Evolutionary conservation across 495 filamentous ascomycete genomes (phyloP), one percentile per base, ranked within the genome.

Genomic region (Penicillium waksmanii): DNA sequence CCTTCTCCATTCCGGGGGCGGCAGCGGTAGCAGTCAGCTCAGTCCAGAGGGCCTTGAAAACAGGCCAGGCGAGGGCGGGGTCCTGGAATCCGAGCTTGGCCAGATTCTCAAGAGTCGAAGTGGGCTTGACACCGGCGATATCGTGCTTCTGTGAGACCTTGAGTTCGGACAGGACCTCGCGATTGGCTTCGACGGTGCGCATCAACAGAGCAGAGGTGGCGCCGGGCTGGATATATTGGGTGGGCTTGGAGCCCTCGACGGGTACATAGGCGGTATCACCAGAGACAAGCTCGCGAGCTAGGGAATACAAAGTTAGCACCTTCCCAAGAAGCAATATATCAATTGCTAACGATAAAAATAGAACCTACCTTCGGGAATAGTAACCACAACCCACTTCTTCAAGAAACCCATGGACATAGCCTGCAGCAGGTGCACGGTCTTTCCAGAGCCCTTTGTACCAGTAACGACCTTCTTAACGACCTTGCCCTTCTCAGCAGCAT

Each of bases 321-420:
- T 58, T 56, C 34, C 47, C 13, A 17, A 51, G 21, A 44, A 23
- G 35, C 42, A 31, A 21, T 3, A n/a, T n/a, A n/a, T 17, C 0
- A 18, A 44, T 7, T n/a, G 13, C 5, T 3, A 7, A 17, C 5
- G 42, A 21, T 1, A 10, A 1, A 12, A 23, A 40, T 9, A 44
- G 36, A 44, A 61, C 76, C 65, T 80, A 96, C 94, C 89, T 70
- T 98, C 93, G n/a, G 95, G 93, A 52, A 97, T 82, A 62, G 90
- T 87, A 53, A 98, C 80, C 11, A 98, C 94, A 34, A 96, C 81
- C 92, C 92, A 97, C 17, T 88, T 82, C 70, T 89, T 92, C 63
- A 92, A 67, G 63, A 93, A 87, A 1, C 86, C 95, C 78, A 92
- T 88, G 9, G 90, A 79, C 82, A 93, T 86, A 27, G 87, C 90